These are phyloP conservation scores for Sarocladium strictum DNA, from an alignment of 2,329 filamentous ascomycete genomes.

Conservation along the genomic window DNA sequence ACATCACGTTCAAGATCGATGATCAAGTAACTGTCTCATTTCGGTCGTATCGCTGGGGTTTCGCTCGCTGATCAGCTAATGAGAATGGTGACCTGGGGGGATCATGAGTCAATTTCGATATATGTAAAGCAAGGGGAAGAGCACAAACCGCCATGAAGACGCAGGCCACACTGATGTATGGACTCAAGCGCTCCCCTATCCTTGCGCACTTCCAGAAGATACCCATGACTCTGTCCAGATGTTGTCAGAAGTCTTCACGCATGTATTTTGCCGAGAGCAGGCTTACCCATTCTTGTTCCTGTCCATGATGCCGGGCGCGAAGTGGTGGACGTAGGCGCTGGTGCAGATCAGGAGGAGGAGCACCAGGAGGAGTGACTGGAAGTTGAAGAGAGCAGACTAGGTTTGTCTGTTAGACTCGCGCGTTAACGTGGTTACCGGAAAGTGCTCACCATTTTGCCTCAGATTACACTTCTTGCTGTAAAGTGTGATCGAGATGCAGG, in stretches of 20 bases:
- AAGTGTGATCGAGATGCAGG: not conserved
- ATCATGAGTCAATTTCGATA: not conserved
- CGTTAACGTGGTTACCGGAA: too few relatives aligned
- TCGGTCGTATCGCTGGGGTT: not conserved
- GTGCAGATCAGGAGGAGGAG: conserved; percentile 95
- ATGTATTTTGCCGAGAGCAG: not conserved
- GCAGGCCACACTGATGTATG: conserved; percentile 92
- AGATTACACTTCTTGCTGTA: not conserved
- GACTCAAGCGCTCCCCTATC: conserved; percentile 86
- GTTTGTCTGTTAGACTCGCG: too few relatives aligned
- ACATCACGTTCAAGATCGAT: not conserved
- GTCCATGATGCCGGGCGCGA: conserved; percentile 86
- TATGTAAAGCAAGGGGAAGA: not conserved
- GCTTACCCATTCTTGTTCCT: conserved; percentile 82
- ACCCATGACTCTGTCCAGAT: conserved; percentile 48
- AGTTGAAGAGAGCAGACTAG: conserved; percentile 96
- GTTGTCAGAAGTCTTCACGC: not conserved
- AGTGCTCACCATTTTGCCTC: not conserved
- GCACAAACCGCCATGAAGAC: conserved; percentile 79
- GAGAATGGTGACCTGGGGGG: not conserved
- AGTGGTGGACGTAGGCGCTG: conserved; percentile 84
- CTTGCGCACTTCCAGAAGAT: conserved; percentile 96
- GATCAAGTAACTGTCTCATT: not conserved
- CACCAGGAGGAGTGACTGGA: conserved; percentile 91
- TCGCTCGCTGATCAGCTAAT: not conserved